Conservation (phyloP, 306 rosid genomes). For the Pyrus bretschneideri region DNA sequence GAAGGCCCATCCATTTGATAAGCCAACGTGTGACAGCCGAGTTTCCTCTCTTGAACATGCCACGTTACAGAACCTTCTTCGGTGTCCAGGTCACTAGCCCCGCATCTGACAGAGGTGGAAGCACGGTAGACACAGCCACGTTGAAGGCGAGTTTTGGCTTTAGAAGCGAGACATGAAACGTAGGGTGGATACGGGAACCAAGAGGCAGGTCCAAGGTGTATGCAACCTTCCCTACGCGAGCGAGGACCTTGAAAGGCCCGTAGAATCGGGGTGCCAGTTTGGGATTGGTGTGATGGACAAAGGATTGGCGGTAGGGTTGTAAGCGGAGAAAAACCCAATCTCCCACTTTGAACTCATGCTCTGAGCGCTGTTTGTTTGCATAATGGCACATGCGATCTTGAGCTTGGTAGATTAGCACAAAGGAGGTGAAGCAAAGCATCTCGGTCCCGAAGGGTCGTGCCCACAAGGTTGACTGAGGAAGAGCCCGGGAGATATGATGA, state of each 20-base stretch:
- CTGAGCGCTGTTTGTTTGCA: background rate
- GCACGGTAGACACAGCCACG: too few relatives aligned
- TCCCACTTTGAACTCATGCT: background rate
- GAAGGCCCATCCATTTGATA: too few relatives aligned
- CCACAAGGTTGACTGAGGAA: background rate
- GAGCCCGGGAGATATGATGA: background rate
- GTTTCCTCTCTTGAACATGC: too few relatives aligned
- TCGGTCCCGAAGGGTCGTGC: background rate
- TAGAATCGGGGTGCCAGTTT: background rate
- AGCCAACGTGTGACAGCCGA: too few relatives aligned
- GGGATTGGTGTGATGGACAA: background rate
- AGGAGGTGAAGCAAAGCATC: background rate
- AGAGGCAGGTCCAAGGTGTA: background rate
- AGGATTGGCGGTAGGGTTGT: background rate
- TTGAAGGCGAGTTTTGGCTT: too few relatives aligned
- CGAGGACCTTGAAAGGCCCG: too few relatives aligned
- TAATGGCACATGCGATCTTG: background rate
- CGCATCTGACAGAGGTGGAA: too few relatives aligned
- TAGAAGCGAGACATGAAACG: background rate
- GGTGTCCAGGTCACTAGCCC: too few relatives aligned
- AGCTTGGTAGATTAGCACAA: background rate
- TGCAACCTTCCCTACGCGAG: background rate
- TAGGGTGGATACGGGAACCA: background rate
- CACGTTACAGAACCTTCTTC: too few relatives aligned
- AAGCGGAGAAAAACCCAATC: background rate